Percentiles rank a stretch among this genome's conserved stretches.
These are phyloP conservation scores for Pythium rhizo-oryzae DNA, from an alignment of 352 stramenopile species.

Conservation along the genomic window DNA sequence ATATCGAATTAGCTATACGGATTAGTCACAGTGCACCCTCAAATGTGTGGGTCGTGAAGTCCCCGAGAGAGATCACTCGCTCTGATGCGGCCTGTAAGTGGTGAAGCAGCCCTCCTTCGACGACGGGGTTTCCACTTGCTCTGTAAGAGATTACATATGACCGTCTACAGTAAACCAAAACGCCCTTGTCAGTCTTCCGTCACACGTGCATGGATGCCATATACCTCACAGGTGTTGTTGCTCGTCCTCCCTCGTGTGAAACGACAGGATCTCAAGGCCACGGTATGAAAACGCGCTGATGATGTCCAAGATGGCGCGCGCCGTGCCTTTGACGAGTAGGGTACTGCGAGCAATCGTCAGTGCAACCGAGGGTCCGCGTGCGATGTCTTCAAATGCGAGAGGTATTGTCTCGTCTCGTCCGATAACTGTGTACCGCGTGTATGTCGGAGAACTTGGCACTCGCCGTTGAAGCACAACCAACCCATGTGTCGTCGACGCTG, in stretches of 20 bases:
- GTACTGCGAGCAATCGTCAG: not conserved
- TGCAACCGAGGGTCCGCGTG: not conserved
- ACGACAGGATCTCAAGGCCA: slow-evolving; percentile 1
- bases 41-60: not conserved
- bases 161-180: not conserved
- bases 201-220: not conserved
- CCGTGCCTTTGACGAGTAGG: not conserved
- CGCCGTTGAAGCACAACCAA: not conserved
- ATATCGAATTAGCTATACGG: not conserved
- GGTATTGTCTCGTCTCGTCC: not conserved
- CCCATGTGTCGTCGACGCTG: not conserved
- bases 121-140: not conserved
- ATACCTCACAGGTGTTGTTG: not conserved
- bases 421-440: not conserved
- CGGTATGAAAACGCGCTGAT: slow-evolving; percentile 14
- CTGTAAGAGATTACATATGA: slow-evolving; percentile 6
- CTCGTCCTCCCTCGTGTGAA: slow-evolving; percentile 1
- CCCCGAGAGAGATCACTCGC: not conserved
- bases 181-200: not conserved
- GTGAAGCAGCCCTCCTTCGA: not conserved
- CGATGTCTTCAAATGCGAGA: not conserved
- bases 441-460: not conserved
- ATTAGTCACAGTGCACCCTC: too few species aligned
- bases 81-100: not conserved
- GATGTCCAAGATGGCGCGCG: slow-evolving; percentile 4